These are phyloP conservation scores for Oryza meridionalis DNA, from an alignment of 176 grass and related monocot genomes.

Conservation along the genomic window DNA sequence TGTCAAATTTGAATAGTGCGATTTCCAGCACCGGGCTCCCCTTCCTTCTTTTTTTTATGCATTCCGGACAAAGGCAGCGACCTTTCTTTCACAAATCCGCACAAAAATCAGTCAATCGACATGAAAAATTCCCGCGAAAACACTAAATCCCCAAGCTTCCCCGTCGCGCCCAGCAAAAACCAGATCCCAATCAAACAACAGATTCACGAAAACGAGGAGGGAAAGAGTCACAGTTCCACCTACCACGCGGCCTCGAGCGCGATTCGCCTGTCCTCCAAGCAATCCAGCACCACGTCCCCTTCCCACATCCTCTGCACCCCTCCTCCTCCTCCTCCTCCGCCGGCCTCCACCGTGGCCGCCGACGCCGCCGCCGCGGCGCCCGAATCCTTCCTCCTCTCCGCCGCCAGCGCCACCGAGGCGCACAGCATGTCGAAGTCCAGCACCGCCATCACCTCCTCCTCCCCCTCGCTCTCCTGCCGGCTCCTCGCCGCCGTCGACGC, in stretches of 20 bases:
- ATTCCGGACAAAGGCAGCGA: not conserved
- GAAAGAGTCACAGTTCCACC: slow-evolving; percentile 36
- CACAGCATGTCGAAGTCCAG: slow-evolving; percentile 98
- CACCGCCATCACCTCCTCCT: slow-evolving; percentile 49
- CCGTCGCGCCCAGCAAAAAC: not conserved
- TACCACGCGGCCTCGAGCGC: slow-evolving; percentile 91
- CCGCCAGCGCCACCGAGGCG: slow-evolving; percentile 78
- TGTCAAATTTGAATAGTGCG: not conserved
- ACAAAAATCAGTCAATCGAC: slow-evolving; percentile 1
- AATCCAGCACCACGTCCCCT: slow-evolving; percentile 84
- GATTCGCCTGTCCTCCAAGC: slow-evolving; percentile 83
- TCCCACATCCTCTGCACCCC: slow-evolving; percentile 99
- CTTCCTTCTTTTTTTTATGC: not conserved
- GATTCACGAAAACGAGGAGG: slow-evolving; percentile 20
- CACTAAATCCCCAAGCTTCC: slow-evolving; percentile 18
- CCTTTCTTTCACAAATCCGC: slow-evolving; percentile 2
- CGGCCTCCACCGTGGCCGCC: not conserved
- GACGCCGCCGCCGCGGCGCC: not conserved
- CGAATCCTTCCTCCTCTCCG: slow-evolving; percentile 48
- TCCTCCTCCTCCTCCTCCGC: slow-evolving; percentile 21
- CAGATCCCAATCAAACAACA: slow-evolving; percentile 26
- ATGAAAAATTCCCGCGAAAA: not conserved
- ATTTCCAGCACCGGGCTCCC: not conserved
- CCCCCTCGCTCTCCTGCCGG: slow-evolving; percentile 26
- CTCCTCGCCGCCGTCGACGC: slow-evolving; percentile 30